Evolutionary conservation across 352 stramenopile genomes (phyloP), one percentile per base, ranked within the genome.

Genomic region (Pythium rhizo-oryzae): DNA sequence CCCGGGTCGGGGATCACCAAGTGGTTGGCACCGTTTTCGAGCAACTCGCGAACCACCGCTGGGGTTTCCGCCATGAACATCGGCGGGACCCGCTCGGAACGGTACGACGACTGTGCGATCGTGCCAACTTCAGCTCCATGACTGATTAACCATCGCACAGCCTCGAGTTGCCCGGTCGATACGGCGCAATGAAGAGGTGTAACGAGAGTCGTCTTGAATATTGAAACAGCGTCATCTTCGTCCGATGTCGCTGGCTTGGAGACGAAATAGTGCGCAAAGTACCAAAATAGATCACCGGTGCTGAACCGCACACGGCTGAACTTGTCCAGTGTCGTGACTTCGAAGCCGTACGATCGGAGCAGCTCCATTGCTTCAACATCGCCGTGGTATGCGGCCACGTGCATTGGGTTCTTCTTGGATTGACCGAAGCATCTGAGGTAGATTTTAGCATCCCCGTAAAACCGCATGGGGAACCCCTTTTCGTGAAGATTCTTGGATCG

Each of bases 331-430:
- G 80, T 72, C 46, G 92, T 94, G 8, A 93, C 66, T 25, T 72
- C 67, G 50, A 95, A 91, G 78, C 30, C 78, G 77, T 47, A 74
- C 75, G 0, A 25, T 0, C 84, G 93, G 33, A 95, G 71, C 35
- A 92, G 49, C 37, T 91, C 76, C 70, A 95, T 78, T 11, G 87
- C 85, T 8, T 74, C 70, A n/a, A 93, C 85, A 54, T 90, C 91
- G 51, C 85, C 85, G 59, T 90, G 81, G 59, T 91, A 92, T 16
- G 87, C 87, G 2, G 87, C 87, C 8, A 95, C 83, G 35, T 95
- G 87, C 80, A 95, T 84, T 23, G 87, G 87, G 54, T 95, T 93
- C 67, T 95, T 95, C 67, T 80, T 88, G 21, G 85, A 87, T 33
- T 79, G 61, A 16, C 81, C 83, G 41, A 94, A 92, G 44, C 84